Percentiles rank a stretch among this genome's conserved stretches.
These are phyloP conservation scores for Debaryomycetaceae sp. DNA, from an alignment of 1,139 yeast genomes.

Conservation along the genomic window DNA sequence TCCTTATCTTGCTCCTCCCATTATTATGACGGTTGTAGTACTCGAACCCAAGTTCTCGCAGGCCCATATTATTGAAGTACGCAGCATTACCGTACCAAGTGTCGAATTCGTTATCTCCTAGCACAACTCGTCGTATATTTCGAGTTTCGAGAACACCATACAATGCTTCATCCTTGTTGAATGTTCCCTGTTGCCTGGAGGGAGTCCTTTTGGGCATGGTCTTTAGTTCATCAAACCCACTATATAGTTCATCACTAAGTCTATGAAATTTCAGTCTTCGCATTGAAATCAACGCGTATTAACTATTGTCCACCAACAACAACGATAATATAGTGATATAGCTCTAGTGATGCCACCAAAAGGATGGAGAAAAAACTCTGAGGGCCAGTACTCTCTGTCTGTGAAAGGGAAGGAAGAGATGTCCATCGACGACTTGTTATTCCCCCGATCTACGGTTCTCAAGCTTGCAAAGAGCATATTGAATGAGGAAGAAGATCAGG, in stretches of 20 bases:
- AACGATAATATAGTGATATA: too few species aligned
- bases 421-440: conserved; percentile 66
- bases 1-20: background rate
- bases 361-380: conserved; percentile 78
- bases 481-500: conserved; percentile 28
- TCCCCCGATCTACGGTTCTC: conserved; percentile 61
- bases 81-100: conserved; percentile 90
- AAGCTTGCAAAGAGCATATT: conserved; percentile 51
- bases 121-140: conserved; percentile 61
- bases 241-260: background rate
- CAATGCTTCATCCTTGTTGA: conserved; percentile 21
- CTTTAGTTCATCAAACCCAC: background rate
- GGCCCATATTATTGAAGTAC: conserved; percentile 42
- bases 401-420: conserved; percentile 55
- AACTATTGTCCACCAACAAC: background rate
- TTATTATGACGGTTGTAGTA: conserved; percentile 9
- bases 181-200: background rate
- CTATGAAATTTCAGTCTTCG: background rate
- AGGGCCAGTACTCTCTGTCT: conserved; percentile 56
- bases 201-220: background rate
- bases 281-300: background rate
- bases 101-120: conserved; percentile 62
- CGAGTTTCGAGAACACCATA: conserved; percentile 61
- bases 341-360: conserved; percentile 72
- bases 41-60: conserved; percentile 26